phyloP scores from a whole-genome alignment of 306 rosid genomes.

The Quercus cerris region DNA sequence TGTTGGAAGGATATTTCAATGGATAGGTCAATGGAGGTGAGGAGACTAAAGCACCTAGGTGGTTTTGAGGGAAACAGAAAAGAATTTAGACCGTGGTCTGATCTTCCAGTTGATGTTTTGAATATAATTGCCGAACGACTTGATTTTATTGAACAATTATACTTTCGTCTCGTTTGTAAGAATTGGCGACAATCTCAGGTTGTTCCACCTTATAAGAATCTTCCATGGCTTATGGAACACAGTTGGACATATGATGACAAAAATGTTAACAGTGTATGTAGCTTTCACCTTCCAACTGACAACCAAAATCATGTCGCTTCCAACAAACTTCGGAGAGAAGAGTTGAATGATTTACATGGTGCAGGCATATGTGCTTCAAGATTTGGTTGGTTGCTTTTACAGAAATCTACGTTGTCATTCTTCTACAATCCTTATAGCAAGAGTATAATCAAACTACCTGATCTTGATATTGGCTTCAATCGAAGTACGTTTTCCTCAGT shows the following conservation, averaged over 20 bases:
- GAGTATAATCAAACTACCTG: background rate
- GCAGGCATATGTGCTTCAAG: background rate
- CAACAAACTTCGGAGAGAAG: background rate
- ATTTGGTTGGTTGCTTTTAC: background rate
- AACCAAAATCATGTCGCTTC: background rate
- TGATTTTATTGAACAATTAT: background rate
- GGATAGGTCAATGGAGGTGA: background rate
- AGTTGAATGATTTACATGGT: background rate
- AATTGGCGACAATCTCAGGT: constrained; percentile 5
- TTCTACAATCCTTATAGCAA: background rate
- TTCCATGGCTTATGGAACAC: constrained; percentile 18
- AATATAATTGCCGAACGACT: background rate
- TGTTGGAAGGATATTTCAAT: background rate
- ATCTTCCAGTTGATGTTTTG: constrained; percentile 9
- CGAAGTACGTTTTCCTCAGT: constrained; percentile 2
- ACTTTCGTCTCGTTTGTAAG: constrained; percentile 7
- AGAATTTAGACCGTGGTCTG: constrained; percentile 2
- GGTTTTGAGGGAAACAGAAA: background rate
- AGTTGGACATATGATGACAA: background rate
- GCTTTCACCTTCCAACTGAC: background rate
- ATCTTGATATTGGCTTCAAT: constrained; percentile 1
- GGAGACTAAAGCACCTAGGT: background rate
- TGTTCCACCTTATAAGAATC: background rate
- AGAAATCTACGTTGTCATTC: background rate
- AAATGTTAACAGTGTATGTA: background rate